Evolutionary conservation across 768 basidiomycete genomes (phyloP), one percentile per base, ranked within the genome.

Genomic region (Calocera cornea): DNA sequence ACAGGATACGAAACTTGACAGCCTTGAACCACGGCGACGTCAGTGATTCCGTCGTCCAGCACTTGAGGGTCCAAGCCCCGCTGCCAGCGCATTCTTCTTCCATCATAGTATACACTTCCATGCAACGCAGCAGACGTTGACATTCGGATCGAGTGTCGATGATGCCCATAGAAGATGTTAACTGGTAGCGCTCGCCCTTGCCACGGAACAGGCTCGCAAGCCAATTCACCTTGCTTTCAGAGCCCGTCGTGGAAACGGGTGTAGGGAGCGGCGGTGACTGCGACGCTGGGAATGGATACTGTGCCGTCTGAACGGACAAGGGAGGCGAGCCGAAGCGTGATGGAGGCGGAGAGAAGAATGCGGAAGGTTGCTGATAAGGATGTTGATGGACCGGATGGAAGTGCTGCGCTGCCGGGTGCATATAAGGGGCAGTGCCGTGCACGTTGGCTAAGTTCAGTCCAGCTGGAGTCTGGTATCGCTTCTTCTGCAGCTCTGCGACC

Each of bases 321-420:
- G 54, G 54, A 29, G 54, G 54, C 27, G 54, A 60, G 27, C 54
- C 54, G 27, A 60, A 60, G 8, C 31, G 54, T 10, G 54, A 60
- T 10, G 54, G 54, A 12, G 54, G 54, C 14, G 54, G 54, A 27
- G 54, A 60, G 54, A 60, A 60, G 27, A 60, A 60, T 5, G 54
- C 31, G 19, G 54, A 60, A 14, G 54, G 54, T 19, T 60, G 54
- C 31, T 60, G 54, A 33, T 60, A 60, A 11, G 27, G 27, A 33
- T 60, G 31, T 27, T 60, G 54, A 60, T 60, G 54, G 22, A 60
- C 54, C 7, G 54, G 54, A 60, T 60, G 54, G 54, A 60, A 60
- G 54, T 60, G 54, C 54, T 60, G 54, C 14, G 54, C 54, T 29
- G 14, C 24, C 2, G 54, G 54, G 54, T 60, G 54, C 54, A 60